phyloP scores from a whole-genome alignment of 495 filamentous ascomycete genomes.

The Coniosporium apollinis region DNA sequence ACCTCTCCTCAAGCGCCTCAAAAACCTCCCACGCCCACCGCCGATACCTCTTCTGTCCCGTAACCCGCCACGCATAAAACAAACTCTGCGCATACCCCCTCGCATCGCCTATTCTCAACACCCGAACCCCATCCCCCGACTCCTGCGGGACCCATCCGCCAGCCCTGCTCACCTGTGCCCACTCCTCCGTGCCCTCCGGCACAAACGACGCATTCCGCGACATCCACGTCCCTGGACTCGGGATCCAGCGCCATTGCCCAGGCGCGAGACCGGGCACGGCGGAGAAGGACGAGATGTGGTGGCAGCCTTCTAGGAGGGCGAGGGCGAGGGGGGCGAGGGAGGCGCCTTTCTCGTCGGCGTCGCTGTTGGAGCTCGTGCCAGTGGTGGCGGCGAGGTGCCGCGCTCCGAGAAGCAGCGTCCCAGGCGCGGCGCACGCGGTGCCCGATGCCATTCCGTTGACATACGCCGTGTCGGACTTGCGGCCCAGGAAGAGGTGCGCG shows the following conservation, averaged over 20 bases:
- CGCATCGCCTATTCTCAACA: too few species aligned
- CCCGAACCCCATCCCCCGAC: neutral
- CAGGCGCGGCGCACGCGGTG: conserved; percentile 18
- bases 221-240: conserved; percentile 7
- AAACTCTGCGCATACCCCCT: conserved; percentile 1
- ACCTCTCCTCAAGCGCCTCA: neutral
- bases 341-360: too few species aligned
- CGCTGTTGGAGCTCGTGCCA: too few species aligned
- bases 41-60: conserved; percentile 1
- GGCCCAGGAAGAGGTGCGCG: conserved; percentile 17
- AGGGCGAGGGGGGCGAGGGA: conserved; percentile 13
- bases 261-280: conserved; percentile 15
- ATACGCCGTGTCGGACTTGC: conserved; percentile 7
- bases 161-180: conserved; percentile 5
- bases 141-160: conserved; percentile 12
- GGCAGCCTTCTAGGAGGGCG: conserved; percentile 20
- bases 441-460: conserved; percentile 14
- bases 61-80: conserved; percentile 2
- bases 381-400: conserved; percentile 6
- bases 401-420: conserved; percentile 14
- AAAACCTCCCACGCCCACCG: conserved; percentile 4
- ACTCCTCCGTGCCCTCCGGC: conserved; percentile 6
- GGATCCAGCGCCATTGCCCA: conserved; percentile 15
- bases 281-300: conserved; percentile 13
- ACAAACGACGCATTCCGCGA: conserved; percentile 6